Evolutionary conservation across 2,329 filamentous ascomycete genomes (phyloP), one percentile per base, ranked within the genome.

Genomic region (Metarhizium anisopliae): DNA sequence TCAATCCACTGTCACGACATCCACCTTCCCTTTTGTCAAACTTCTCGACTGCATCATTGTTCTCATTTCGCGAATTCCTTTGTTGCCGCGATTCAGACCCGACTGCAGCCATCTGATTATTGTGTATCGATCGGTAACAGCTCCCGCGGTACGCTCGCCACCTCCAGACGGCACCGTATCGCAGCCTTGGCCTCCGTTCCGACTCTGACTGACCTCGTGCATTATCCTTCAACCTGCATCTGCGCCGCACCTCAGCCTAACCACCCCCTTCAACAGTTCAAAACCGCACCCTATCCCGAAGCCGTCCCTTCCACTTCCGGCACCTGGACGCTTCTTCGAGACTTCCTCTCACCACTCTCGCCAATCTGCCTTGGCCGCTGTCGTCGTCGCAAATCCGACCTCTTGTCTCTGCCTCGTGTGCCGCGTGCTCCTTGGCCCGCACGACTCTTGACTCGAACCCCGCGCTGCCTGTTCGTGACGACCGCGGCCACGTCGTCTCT

Each of bases 361-460:
- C 25, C 25, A 40, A 16, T 2, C 11, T 16, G 14, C 38, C 38
- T 40, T 40, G 38, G 38, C 38, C 14, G 38, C 38, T 3, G 38
- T 16, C 38, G 11, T 40, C 40, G 40, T 45, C n/a, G 42, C 42
- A 20, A 13, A 45, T 43, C 38, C 38, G 38, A 40, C 14, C 14
- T 40, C 38, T 16, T 25, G 25, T 25, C 25, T 25, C 25, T 25
- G 25, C 25, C 38, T 35, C 32, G 32, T 11, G 8, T 5, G 4
- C 14, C 38, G 38, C 13, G 38, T 40, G 38, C 38, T 40, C 11
- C 38, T 16, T 40, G 13, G 38, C 38, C 38, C 38, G 38, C 38
- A 36, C n/a, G 50, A 47, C 50, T 20, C 29, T 55, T 20, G 36
- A 43, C 16, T 52, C 45, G 47, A 50, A 57, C 56, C 53, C 51